Evolutionary conservation across 2,329 filamentous ascomycete species (phyloP).

Genomic region (Fusarium buxicola): DNA sequence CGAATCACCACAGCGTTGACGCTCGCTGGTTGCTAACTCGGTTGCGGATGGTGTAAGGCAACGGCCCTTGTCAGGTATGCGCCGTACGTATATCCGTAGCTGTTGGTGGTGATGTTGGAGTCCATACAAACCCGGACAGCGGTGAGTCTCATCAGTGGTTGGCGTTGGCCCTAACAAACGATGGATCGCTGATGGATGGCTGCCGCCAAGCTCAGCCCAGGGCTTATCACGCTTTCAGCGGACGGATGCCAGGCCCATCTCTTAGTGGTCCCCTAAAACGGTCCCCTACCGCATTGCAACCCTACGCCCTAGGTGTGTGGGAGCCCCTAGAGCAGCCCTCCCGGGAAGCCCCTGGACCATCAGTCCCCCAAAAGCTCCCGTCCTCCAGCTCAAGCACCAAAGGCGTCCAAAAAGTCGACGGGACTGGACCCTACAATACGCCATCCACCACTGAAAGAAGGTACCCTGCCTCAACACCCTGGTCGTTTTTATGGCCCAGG

Average conservation of each 20-base stretch:
- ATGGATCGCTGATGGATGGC: not conserved
- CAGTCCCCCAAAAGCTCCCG: slow-evolving; percentile 22
- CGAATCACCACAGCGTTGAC: not conserved
- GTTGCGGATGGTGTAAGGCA: slow-evolving; percentile 22
- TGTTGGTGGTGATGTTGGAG: slow-evolving; percentile 1
- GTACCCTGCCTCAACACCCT: slow-evolving; percentile 20
- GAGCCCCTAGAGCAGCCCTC: slow-evolving; percentile 28
- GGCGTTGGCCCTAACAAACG: slow-evolving; percentile 7
- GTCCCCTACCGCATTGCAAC: slow-evolving; percentile 36
- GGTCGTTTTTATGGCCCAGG: slow-evolving; percentile 18
- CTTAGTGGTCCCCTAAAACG: slow-evolving; percentile 34
- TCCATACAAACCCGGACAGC: slow-evolving; percentile 9
- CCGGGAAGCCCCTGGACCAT: slow-evolving; percentile 35
- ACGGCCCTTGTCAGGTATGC: slow-evolving; percentile 15
- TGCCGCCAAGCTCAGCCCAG: slow-evolving; percentile 8
- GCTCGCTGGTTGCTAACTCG: not conserved
- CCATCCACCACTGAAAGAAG: slow-evolving; percentile 24
- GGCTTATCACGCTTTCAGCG: slow-evolving; percentile 14
- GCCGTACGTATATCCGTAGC: not conserved
- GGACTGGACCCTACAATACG: slow-evolving; percentile 34
- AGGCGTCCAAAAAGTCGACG: slow-evolving; percentile 23
- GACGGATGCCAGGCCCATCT: slow-evolving; percentile 26
- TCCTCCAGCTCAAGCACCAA: slow-evolving; percentile 27
- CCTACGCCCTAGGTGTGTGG: slow-evolving; percentile 32
- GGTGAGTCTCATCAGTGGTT: slow-evolving; percentile 24